phyloP scores from a whole-genome alignment of 2,329 filamentous ascomycete species.

The Aspergillus glaucus region DNA sequence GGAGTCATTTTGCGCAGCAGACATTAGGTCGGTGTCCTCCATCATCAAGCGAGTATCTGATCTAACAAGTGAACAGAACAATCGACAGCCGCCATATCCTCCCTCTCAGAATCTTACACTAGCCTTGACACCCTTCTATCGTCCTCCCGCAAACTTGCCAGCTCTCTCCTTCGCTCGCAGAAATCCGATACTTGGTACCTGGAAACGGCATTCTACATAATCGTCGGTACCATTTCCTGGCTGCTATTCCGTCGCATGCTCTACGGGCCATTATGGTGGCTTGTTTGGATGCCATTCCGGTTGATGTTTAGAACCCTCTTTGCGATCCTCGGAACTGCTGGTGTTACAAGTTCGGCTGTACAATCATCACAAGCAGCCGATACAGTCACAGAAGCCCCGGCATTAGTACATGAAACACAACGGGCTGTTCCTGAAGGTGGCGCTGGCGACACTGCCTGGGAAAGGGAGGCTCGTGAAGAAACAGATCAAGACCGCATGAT shows the following conservation, averaged over 20 bases:
- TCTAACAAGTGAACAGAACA: constrained; percentile 45
- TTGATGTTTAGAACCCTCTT: constrained; percentile 56
- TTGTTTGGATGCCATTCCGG: constrained; percentile 76
- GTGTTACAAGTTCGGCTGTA: constrained; percentile 26
- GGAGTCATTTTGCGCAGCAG: constrained; percentile 83
- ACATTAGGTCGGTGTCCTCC: constrained; percentile 53
- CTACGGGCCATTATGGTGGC: constrained; percentile 86
- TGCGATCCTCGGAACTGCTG: constrained; percentile 50
- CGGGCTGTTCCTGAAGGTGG: constrained; percentile 11
- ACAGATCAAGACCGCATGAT: constrained; percentile 31
- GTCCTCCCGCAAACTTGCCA: constrained; percentile 67
- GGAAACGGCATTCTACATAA: constrained; percentile 78
- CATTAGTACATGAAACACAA: constrained; percentile 14
- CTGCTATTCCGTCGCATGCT: constrained; percentile 75
- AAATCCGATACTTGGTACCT: constrained; percentile 99
- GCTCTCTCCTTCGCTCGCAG: constrained; percentile 73
- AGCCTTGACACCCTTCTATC: constrained; percentile 71
- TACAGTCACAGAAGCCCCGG: constrained; percentile 11
- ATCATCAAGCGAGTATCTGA: not conserved
- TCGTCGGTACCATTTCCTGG: constrained; percentile 73
- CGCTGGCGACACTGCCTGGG: constrained; percentile 12
- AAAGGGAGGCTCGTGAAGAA: constrained; percentile 13
- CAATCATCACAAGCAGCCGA: constrained; percentile 18
- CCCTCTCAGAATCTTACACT: constrained; percentile 74
- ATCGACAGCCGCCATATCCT: constrained; percentile 73